phyloP scores from a whole-genome alignment of 2,329 filamentous ascomycete species.

The Diaporthe caulivora region DNA sequence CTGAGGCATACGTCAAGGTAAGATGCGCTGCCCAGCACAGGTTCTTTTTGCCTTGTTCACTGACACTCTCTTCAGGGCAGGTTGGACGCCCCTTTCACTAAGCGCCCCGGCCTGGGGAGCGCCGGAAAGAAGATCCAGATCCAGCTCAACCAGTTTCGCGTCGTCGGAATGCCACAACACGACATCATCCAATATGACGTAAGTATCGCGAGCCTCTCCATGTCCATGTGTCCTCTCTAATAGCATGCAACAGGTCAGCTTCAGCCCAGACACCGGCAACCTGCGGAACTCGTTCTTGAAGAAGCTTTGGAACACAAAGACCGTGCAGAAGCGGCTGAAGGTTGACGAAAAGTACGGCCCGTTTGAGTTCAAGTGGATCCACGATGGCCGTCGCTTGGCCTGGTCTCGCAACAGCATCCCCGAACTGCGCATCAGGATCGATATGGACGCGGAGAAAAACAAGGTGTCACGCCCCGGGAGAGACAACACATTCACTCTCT shows the following conservation, averaged over 20 bases:
- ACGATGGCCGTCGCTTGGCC: constrained; percentile 86
- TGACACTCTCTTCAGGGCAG: constrained; percentile 43
- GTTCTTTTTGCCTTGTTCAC: constrained; percentile 2
- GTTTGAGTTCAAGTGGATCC: constrained; percentile 68
- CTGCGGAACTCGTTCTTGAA: constrained; percentile 68
- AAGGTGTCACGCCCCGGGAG: constrained; percentile 48
- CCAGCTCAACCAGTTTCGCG: constrained; percentile 80
- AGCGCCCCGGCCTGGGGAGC: constrained; percentile 69
- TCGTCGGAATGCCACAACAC: constrained; percentile 69
- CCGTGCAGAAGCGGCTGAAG: constrained; percentile 66
- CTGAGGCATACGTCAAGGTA: constrained; percentile 65
- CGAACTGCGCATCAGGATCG: constrained; percentile 68
- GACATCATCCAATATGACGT: constrained; percentile 89
- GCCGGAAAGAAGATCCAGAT: constrained; percentile 67
- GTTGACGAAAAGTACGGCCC: constrained; percentile 51
- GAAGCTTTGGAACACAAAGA: constrained; percentile 80
- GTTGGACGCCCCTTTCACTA: constrained; percentile 50
- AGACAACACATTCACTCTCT: constrained; percentile 68
- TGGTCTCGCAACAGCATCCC: constrained; percentile 70
- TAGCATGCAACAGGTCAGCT: constrained; percentile 65
- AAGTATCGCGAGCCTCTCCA: constrained; percentile 53
- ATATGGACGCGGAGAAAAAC: constrained; percentile 77
- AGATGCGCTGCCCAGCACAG: constrained; percentile 39
- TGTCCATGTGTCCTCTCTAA: constrained; percentile 28
- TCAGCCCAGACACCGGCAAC: constrained; percentile 72